Conservation (phyloP, 2,329 filamentous ascomycete genomes). For the Aspergillus sp. region DNA sequence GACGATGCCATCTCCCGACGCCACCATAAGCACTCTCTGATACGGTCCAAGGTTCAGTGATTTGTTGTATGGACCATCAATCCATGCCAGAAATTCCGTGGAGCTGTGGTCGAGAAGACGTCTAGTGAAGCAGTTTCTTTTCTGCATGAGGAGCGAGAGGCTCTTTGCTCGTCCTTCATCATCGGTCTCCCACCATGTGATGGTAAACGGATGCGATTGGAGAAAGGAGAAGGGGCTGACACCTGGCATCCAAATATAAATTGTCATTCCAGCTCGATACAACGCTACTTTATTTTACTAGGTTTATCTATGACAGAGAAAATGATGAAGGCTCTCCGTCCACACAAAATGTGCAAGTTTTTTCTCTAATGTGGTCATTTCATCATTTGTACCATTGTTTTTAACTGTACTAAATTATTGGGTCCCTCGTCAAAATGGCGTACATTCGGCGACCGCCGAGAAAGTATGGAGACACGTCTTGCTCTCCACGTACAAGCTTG, state of each 20-base stretch:
- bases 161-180: slow-evolving; percentile 8
- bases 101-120: slow-evolving; percentile 13
- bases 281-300: not conserved
- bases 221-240: slow-evolving; percentile 21
- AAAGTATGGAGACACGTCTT: not conserved
- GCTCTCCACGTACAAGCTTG: not conserved
- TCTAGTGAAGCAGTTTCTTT: slow-evolving; percentile 17
- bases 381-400: not conserved
- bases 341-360: not conserved
- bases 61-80: slow-evolving; percentile 24
- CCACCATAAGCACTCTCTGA: slow-evolving; percentile 33
- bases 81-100: slow-evolving; percentile 17
- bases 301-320: not conserved
- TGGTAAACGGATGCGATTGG: slow-evolving; percentile 28
- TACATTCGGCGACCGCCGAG: not conserved
- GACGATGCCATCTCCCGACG: slow-evolving; percentile 35
- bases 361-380: not conserved
- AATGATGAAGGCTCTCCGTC: not conserved
- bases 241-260: not conserved
- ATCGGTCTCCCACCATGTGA: slow-evolving; percentile 24
- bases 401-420: not conserved
- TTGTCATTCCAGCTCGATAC: not conserved
- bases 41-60: slow-evolving; percentile 24
- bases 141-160: slow-evolving; percentile 25
- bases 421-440: not conserved